These are phyloP conservation scores for Silene uniflora DNA, from an alignment of 148 eudicot genomes.

Conservation along the genomic window DNA sequence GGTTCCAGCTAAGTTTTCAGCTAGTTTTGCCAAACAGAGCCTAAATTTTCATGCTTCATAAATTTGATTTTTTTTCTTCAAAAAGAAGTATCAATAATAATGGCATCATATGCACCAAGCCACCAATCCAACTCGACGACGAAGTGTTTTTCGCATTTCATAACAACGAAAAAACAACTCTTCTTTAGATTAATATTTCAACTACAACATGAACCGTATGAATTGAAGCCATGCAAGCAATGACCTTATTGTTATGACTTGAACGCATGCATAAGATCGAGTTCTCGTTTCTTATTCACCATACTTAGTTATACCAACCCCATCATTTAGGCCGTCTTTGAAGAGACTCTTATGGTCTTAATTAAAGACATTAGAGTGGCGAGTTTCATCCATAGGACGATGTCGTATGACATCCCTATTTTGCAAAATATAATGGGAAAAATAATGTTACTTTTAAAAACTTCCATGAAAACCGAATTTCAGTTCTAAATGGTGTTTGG, in stretches of 20 bases:
- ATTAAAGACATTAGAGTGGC: constrained; percentile 7
- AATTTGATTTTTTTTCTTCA: no score
- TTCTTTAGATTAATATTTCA: constrained; percentile 27
- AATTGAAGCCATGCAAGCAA: constrained; percentile 28
- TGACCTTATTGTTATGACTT: constrained; percentile 41
- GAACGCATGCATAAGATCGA: constrained; percentile 14
- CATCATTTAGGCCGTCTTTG: constrained; percentile 9
- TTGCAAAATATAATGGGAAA: constrained; percentile 24
- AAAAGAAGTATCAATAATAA: no score
- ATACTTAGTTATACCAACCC: no score
- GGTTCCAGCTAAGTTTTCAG: no score
- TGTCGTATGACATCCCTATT: constrained; percentile 12
- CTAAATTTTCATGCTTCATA: no score
- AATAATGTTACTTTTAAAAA: constrained; percentile 4
- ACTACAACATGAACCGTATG: constrained; percentile 16
- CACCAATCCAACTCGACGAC: constrained; percentile 5
- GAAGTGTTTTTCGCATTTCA: constrained; percentile 31
- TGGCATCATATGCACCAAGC: not conserved
- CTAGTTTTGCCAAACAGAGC: no score
- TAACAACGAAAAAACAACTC: constrained; percentile 28
- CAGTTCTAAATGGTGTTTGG: constrained; percentile 12
- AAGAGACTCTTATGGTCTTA: constrained; percentile 29
- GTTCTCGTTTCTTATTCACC: no score
- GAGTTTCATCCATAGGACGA: not conserved
- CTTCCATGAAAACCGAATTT: constrained; percentile 24